phyloP scores from a whole-genome alignment of 495 filamentous ascomycete genomes.

The Oleoguttula mirabilis region DNA sequence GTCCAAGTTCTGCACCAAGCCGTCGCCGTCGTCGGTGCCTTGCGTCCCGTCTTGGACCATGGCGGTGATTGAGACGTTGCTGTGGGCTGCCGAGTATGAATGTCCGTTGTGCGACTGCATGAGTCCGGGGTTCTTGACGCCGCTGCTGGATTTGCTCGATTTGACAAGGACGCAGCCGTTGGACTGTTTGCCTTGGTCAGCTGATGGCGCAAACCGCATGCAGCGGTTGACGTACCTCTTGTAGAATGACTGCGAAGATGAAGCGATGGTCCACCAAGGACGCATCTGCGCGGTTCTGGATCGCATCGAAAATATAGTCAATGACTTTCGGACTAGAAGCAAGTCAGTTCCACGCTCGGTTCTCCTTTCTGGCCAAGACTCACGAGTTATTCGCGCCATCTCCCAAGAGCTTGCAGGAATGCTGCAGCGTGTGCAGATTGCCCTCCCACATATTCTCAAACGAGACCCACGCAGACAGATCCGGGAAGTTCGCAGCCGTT shows the following conservation, averaged over 20 bases:
- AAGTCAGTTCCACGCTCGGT: constrained; percentile 1
- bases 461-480: constrained; percentile 1
- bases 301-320: constrained; percentile 36
- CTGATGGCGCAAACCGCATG: background rate
- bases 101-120: constrained; percentile 35
- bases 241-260: constrained; percentile 20
- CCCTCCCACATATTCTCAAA: constrained; percentile 17
- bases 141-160: constrained; percentile 33
- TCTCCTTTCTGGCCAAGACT: no score
- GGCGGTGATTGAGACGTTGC: constrained; percentile 3
- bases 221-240: constrained; percentile 9
- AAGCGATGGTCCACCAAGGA: constrained; percentile 19
- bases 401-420: constrained; percentile 18
- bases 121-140: constrained; percentile 40
- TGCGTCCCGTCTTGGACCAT: constrained; percentile 22
- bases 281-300: constrained; percentile 10
- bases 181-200: no score
- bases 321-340: constrained; percentile 61
- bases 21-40: constrained; percentile 16
- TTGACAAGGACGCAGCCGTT: constrained; percentile 28
- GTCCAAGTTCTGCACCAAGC: constrained; percentile 18
- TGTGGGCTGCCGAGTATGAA: background rate
- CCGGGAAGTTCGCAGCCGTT: constrained; percentile 8
- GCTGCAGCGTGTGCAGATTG: constrained; percentile 33
- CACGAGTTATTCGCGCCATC: constrained; percentile 2